A percentile compares a stretch with the other conserved stretches of the same genome.
Conservation (phyloP, 129 eudicot genomes). For the Smallanthus sonchifolius region DNA sequence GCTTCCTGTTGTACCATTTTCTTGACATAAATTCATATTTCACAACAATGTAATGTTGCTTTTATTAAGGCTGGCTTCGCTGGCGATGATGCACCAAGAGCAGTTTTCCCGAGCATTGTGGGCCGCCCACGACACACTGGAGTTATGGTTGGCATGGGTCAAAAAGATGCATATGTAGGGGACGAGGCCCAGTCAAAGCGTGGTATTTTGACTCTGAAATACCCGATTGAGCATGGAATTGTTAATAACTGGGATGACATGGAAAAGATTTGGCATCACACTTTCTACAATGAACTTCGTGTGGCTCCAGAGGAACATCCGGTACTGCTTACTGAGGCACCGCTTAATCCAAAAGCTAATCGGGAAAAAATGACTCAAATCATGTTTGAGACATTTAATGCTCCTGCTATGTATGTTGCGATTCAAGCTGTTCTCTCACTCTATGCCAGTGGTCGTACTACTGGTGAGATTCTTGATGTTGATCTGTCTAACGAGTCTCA, state of each 20-base stretch:
- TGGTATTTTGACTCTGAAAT: conserved; percentile 47
- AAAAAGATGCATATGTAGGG: conserved; percentile 57
- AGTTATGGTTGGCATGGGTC: conserved; percentile 67
- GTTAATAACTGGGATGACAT: conserved; percentile 68
- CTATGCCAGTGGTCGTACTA: conserved; percentile 64
- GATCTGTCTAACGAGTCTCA: neutral
- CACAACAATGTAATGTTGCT: neutral
- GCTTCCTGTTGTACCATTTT: neutral
- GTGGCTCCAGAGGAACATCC: conserved; percentile 63
- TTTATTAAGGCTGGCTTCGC: conserved; percentile 53
- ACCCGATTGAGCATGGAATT: conserved; percentile 60
- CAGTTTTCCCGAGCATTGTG: conserved; percentile 59
- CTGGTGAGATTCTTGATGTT: conserved; percentile 34
- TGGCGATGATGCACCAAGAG: conserved; percentile 65
- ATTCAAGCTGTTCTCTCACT: conserved; percentile 59
- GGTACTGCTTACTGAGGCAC: conserved; percentile 60
- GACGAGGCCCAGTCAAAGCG: conserved; percentile 57
- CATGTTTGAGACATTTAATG: conserved; percentile 57
- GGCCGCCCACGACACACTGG: conserved; percentile 58
- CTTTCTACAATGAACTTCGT: conserved; percentile 55
- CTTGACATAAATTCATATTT: neutral
- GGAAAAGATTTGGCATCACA: conserved; percentile 68
- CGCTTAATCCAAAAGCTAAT: conserved; percentile 59
- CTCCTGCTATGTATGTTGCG: conserved; percentile 64
- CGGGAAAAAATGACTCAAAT: conserved; percentile 61